phyloP scores from a whole-genome alignment of 2,329 filamentous ascomycete genomes.

The Celoporthe dispersa region DNA sequence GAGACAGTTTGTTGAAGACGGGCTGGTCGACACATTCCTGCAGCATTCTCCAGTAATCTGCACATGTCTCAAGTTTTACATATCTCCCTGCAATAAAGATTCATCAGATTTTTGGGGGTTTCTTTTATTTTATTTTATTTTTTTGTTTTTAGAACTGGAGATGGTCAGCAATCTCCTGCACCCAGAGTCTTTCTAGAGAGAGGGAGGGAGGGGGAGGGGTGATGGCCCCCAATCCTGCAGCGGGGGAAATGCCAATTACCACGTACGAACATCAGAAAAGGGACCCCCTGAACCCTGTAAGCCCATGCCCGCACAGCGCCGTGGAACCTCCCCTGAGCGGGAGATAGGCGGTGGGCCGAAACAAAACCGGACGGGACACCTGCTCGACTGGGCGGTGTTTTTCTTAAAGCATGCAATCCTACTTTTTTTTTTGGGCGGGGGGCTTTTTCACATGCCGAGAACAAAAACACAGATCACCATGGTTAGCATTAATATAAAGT shows the following conservation, averaged over 20 bases:
- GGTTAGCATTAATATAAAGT: background rate
- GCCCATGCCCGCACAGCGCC: background rate
- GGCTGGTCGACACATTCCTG: background rate
- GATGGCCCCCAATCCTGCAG: too few species aligned
- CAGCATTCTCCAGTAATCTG: background rate
- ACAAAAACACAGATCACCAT: background rate
- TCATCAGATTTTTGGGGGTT: background rate
- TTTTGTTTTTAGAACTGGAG: too few species aligned
- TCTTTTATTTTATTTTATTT: too few species aligned
- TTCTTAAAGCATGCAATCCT: constrained; percentile 30
- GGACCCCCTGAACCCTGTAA: background rate
- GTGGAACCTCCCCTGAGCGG: background rate
- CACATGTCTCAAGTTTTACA: background rate
- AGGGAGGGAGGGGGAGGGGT: too few species aligned
- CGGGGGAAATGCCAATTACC: background rate
- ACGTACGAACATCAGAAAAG: too few species aligned
- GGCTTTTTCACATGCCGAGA: background rate
- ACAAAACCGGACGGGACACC: background rate
- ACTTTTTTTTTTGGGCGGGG: too few species aligned
- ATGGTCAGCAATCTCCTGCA: too few species aligned
- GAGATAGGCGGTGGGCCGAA: background rate
- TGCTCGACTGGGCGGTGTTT: background rate
- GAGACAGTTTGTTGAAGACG: background rate
- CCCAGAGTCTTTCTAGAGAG: too few species aligned
- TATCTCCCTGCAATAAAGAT: background rate